phyloP scores from a whole-genome alignment of 2,329 filamentous ascomycete species.

The Pyrenophora graminea region DNA sequence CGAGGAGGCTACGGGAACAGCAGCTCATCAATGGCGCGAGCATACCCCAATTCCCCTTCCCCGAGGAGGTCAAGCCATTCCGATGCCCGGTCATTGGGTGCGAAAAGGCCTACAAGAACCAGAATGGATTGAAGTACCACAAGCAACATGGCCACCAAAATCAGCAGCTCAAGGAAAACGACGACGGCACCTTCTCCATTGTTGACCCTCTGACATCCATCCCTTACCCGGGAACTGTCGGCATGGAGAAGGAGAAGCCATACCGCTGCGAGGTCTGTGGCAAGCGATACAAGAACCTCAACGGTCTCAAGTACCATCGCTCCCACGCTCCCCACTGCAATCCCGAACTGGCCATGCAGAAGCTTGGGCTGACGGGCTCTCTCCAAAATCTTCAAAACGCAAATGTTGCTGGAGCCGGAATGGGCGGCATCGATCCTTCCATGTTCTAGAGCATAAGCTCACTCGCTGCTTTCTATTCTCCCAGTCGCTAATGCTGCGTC shows the following conservation, averaged over 20 bases:
- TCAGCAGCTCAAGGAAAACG: slow-evolving; percentile 94
- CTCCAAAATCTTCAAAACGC: slow-evolving; percentile 49
- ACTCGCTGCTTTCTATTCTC: slow-evolving; percentile 12
- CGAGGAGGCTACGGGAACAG: slow-evolving; percentile 66
- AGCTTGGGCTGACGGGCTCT: slow-evolving; percentile 45
- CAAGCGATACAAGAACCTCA: slow-evolving; percentile 98
- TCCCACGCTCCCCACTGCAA: slow-evolving; percentile 84
- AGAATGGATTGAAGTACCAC: slow-evolving; percentile 95
- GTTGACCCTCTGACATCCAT: slow-evolving; percentile 94
- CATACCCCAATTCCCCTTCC: slow-evolving; percentile 47
- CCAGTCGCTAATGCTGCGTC: slow-evolving; percentile 6
- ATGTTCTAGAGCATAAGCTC: slow-evolving; percentile 43
- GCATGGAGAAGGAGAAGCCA: slow-evolving; percentile 99
- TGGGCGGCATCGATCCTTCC: slow-evolving; percentile 61
- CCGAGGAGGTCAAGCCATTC: slow-evolving; percentile 96
- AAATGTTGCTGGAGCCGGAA: slow-evolving; percentile 58
- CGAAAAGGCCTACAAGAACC: slow-evolving; percentile 99
- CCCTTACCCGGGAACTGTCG: slow-evolving; percentile 91
- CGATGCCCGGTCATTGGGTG: slow-evolving; percentile 97
- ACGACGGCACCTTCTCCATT: slow-evolving; percentile 96
- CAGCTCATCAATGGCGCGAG: slow-evolving; percentile 61
- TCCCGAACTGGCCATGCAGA: slow-evolving; percentile 70
- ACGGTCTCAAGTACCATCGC: slow-evolving; percentile 89
- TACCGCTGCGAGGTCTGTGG: slow-evolving; percentile 97
- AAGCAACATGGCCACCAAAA: slow-evolving; percentile 91